Evolutionary conservation across 352 stramenopile species (phyloP), one percentile per base, ranked within the genome.

Genomic region (Peronosclerospora sorghi): DNA sequence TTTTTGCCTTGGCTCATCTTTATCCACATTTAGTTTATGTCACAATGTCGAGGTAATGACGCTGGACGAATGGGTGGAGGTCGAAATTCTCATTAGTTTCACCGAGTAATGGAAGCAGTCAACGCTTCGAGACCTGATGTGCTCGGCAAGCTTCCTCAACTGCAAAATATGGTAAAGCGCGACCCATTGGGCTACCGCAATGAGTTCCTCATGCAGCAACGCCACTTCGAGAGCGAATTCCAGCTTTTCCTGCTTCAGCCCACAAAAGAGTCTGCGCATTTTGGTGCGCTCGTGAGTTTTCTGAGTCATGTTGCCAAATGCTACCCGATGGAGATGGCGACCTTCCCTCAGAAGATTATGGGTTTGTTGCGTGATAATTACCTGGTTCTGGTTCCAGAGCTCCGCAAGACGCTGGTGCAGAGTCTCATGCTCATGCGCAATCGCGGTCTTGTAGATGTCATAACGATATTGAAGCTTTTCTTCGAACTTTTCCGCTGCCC

Each of bases 151-250:
- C 69, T 98, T 35, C 86, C 93, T 45, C 90, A 97, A 72, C 77
- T 98, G 36, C 95, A 99, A 78, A 99, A 99, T 74, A 87, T 98
- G 56, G 95, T 98, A 27, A 99, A 99, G 74, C 86, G 96, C 23
- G 95, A 99, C 63, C 94, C 95, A 7, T 52, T 77, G 32, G 91
- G 82, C 40, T 99, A 99, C 74, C 73, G 80, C 39, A 90, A 94
- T 44, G 96, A 99, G 72, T 99, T 98, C 68, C 75, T 96, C 57
- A 96, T 97, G 65, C 95, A 99, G 71, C 47, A 94, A 41, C 88
- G 88, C 27, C 93, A 97, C 65, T 97, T 97, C 51, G 71, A 97
- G 62, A 96, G 86, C 52, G 86, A 98, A 65, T 87, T 96, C 53
- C 76, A 94, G 48, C 92, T 99, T 48, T 95, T 99, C 51, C 68